Conservation (phyloP, 2,329 filamentous ascomycete genomes). For the Bipolaris oryzae region DNA sequence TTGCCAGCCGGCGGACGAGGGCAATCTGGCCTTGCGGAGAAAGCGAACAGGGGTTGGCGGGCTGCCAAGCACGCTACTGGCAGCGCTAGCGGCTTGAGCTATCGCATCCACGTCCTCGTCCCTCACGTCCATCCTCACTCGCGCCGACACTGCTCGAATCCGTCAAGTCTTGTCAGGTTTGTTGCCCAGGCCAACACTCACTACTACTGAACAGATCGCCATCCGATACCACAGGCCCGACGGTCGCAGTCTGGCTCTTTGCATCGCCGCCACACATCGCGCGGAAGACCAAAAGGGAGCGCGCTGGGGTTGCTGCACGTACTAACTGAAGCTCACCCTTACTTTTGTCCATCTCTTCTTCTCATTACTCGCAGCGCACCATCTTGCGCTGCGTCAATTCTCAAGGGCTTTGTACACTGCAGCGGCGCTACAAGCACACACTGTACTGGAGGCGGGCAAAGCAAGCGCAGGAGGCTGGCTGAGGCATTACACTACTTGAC, state of each 20-base stretch:
- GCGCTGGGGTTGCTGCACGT: constrained; percentile 22
- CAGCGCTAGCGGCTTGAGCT: constrained; percentile 17
- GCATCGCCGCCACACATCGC: constrained; percentile 7
- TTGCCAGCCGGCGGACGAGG: constrained; percentile 25
- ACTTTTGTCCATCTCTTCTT: constrained; percentile 23
- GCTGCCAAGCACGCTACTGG: constrained; percentile 18
- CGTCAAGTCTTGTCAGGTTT: constrained; percentile 22
- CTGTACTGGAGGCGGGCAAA: constrained; percentile 36
- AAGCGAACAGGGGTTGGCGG: constrained; percentile 23
- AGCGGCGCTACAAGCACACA: constrained; percentile 27
- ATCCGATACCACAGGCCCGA: background rate
- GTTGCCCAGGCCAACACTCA: constrained; percentile 12
- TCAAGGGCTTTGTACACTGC: constrained; percentile 35
- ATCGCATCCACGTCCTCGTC: constrained; percentile 17
- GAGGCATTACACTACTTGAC: constrained; percentile 28
- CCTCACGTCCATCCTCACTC: constrained; percentile 17
- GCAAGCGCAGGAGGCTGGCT: constrained; percentile 36
- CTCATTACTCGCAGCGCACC: constrained; percentile 32
- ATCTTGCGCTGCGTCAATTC: constrained; percentile 28
- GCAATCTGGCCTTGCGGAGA: constrained; percentile 40
- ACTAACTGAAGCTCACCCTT: constrained; percentile 12
- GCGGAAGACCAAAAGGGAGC: constrained; percentile 19
- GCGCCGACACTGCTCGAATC: constrained; percentile 23
- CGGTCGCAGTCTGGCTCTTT: background rate
- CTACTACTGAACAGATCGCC: constrained; percentile 8